A percentile compares a stretch with the other conserved stretches of the same genome.
phyloP scores from a whole-genome alignment of 2,329 filamentous ascomycete genomes.

The Dothistroma pini region DNA sequence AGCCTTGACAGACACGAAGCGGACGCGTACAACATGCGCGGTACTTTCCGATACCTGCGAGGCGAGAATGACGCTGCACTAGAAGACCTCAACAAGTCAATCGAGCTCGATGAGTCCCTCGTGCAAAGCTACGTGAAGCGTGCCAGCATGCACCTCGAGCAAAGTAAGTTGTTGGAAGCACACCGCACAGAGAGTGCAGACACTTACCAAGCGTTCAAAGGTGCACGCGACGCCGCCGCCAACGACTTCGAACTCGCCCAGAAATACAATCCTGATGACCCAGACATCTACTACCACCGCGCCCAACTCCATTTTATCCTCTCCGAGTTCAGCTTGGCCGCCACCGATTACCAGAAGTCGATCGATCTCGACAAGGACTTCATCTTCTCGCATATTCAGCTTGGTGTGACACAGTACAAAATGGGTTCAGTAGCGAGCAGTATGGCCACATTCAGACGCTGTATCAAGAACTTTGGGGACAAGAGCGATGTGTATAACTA shows the following conservation, averaged over 20 bases:
- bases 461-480: slow-evolving; percentile 97
- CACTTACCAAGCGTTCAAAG: slow-evolving; percentile 39
- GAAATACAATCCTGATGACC: slow-evolving; percentile 79
- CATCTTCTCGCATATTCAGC: slow-evolving; percentile 99
- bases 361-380: slow-evolving; percentile 95
- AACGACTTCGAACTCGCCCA: slow-evolving; percentile 84
- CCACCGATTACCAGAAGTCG: slow-evolving; percentile 98
- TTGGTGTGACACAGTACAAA: slow-evolving; percentile 99
- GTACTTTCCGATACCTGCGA: slow-evolving; percentile 89
- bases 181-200: slow-evolving; percentile 3
- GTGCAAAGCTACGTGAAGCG: slow-evolving; percentile 99
- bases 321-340: slow-evolving; percentile 84
- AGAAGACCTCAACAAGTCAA: slow-evolving; percentile 83
- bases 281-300: slow-evolving; percentile 98
- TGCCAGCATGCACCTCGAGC: slow-evolving; percentile 94
- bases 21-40: slow-evolving; percentile 92
- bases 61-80: slow-evolving; percentile 83
- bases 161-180: slow-evolving; percentile 55
- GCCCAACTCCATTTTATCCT: slow-evolving; percentile 98
- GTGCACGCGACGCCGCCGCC: slow-evolving; percentile 79
- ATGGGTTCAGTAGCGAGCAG: slow-evolving; percentile 97
- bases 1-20: slow-evolving; percentile 80
- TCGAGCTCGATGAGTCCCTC: slow-evolving; percentile 80
- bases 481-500: slow-evolving; percentile 99
- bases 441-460: slow-evolving; percentile 96